A percentile compares a stretch with the other conserved stretches of the same genome.
Evolutionary conservation across 2,329 filamentous ascomycete species (phyloP).

Genomic region (Arachnopeziza araneosa): DNA sequence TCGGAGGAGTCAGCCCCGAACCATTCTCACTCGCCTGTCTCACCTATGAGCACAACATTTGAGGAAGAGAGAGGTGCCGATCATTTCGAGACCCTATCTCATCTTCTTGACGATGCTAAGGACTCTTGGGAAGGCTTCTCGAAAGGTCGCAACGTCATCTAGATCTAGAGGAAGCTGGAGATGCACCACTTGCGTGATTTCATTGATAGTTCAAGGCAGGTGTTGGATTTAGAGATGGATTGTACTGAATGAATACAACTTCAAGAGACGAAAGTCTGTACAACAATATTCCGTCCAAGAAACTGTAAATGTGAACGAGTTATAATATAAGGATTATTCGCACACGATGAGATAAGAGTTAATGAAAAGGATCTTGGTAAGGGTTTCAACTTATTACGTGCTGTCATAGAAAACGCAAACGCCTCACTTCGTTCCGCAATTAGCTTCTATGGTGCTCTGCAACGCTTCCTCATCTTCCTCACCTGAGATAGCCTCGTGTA

Average conservation of each 20-base stretch:
- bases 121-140: background rate
- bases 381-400: background rate
- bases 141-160: background rate
- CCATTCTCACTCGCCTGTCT: background rate
- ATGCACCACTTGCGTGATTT: background rate
- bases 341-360: background rate
- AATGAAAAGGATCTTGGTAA: background rate
- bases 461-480: background rate
- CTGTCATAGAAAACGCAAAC: background rate
- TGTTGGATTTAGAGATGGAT: background rate
- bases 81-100: background rate
- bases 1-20: background rate
- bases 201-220: background rate
- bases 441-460: background rate
- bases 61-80: background rate
- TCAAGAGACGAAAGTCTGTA: background rate
- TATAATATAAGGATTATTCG: background rate
- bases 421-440: background rate
- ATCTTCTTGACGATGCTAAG: background rate
- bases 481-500: background rate
- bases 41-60: background rate
- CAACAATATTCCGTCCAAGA: too few species aligned
- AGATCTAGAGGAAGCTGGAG: background rate
- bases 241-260: background rate
- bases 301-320: background rate